A percentile compares a stretch with the other conserved stretches of the same genome.
These are phyloP conservation scores for Aspergillus panamensis DNA, from an alignment of 495 filamentous ascomycete species.

Conservation along the genomic window DNA sequence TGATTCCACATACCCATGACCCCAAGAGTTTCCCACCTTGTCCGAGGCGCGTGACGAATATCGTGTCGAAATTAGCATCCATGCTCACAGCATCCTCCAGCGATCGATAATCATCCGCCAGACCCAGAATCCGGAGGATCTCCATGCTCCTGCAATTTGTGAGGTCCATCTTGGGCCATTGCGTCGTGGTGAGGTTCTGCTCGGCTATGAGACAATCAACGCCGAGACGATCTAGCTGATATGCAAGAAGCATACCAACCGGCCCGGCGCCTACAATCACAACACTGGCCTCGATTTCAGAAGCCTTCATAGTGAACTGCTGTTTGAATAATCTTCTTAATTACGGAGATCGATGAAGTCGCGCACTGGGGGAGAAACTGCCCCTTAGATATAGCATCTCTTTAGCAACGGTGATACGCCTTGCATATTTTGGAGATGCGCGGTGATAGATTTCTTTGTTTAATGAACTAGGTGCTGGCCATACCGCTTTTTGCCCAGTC, in stretches of 20 bases:
- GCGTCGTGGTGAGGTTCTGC: constrained; percentile 55
- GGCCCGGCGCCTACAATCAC: constrained; percentile 8
- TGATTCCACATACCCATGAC: neutral
- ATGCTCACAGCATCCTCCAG: neutral
- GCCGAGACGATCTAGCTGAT: neutral
- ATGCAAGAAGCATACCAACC: constrained; percentile 4
- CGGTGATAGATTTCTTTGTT: too few relatives aligned
- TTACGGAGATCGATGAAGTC: too few relatives aligned
- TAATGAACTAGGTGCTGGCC: too few relatives aligned
- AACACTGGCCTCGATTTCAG: neutral
- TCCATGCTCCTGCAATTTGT: constrained; percentile 36
- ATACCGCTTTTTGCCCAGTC: too few relatives aligned
- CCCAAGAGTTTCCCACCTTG: constrained; percentile 4
- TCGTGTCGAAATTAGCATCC: neutral
- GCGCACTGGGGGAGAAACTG: too few relatives aligned
- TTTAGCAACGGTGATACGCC: too few relatives aligned
- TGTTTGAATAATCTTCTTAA: too few relatives aligned
- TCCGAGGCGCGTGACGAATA: constrained; percentile 2
- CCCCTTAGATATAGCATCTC: too few relatives aligned
- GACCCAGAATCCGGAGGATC: constrained; percentile 26
- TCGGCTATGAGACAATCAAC: constrained; percentile 63
- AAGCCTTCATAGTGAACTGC: too few relatives aligned
- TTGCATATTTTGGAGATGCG: too few relatives aligned
- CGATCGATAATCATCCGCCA: constrained; percentile 24
- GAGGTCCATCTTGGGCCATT: constrained; percentile 34